A percentile compares a stretch with the other conserved stretches of the same genome.
These are phyloP conservation scores for Acacia pycnantha DNA, from an alignment of 331 rosid species.

Conservation along the genomic window DNA sequence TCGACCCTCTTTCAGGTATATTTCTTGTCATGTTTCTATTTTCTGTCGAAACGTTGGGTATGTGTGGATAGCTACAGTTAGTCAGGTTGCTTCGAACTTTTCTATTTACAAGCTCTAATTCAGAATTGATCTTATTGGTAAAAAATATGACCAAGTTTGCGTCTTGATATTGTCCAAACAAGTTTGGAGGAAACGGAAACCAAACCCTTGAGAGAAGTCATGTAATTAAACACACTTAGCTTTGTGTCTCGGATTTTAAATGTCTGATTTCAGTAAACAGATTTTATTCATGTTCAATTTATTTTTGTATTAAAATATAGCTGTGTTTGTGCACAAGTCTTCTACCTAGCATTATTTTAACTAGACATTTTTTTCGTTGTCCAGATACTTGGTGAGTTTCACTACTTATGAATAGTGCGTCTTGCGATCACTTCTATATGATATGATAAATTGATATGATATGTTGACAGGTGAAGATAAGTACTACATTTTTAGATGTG, in stretches of 20 bases:
- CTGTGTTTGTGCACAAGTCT: not conserved
- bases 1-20: slow-evolving; percentile 65
- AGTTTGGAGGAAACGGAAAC: not conserved
- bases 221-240: not conserved
- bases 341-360: not conserved
- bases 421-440: not conserved
- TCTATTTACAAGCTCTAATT: not conserved
- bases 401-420: not conserved
- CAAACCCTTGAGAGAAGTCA: not conserved
- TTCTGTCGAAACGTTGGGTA: not conserved
- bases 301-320: not conserved
- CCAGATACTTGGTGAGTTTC: not conserved
- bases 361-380: not conserved
- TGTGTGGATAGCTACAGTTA: not conserved
- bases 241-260: not conserved
- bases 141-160: not conserved
- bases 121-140: not conserved
- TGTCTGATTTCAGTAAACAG: not conserved
- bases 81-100: not conserved
- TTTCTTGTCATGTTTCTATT: not conserved
- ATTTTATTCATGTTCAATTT: not conserved
- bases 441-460: not conserved
- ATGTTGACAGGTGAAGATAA: slow-evolving; percentile 66
- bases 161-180: not conserved
- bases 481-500: slow-evolving; percentile 71